Conservation (phyloP, 495 filamentous ascomycete species). For the Podospora comata region DNA sequence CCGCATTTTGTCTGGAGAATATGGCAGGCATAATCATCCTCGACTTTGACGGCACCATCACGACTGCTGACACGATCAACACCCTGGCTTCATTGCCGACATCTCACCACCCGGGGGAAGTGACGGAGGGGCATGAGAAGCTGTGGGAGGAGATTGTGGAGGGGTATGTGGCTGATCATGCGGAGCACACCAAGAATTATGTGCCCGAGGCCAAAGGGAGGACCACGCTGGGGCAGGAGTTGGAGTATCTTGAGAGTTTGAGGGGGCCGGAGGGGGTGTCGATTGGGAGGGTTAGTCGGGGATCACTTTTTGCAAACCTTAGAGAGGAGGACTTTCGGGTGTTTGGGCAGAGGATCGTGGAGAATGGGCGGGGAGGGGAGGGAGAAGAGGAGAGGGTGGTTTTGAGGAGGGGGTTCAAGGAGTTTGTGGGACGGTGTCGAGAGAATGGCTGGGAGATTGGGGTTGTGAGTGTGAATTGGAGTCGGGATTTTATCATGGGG, state of each 20-base stretch:
- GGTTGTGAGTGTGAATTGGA: slow-evolving; percentile 49
- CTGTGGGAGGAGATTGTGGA: slow-evolving; percentile 39
- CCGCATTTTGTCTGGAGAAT: background rate
- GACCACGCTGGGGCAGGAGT: slow-evolving; percentile 31
- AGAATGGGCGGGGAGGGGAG: background rate
- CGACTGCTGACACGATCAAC: slow-evolving; percentile 33
- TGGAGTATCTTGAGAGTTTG: slow-evolving; percentile 37
- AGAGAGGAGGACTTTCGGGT: slow-evolving; percentile 17
- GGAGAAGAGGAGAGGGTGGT: slow-evolving; percentile 25
- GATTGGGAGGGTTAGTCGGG: slow-evolving; percentile 31
- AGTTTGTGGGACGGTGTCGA: slow-evolving; percentile 23
- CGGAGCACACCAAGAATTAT: slow-evolving; percentile 32
- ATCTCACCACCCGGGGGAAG: background rate
- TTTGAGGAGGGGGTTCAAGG: slow-evolving; percentile 37
- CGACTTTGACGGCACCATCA: slow-evolving; percentile 52
- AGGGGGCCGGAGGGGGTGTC: slow-evolving; percentile 37
- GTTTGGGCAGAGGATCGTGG: slow-evolving; percentile 29
- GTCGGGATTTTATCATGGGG: slow-evolving; percentile 38
- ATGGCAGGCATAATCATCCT: slow-evolving; percentile 39
- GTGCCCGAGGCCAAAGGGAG: slow-evolving; percentile 22
- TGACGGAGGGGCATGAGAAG: too few species aligned
- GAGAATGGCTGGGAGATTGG: slow-evolving; percentile 30
- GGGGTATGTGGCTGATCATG: slow-evolving; percentile 37
- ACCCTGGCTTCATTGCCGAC: slow-evolving; percentile 17
- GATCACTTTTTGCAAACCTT: slow-evolving; percentile 37